Evolutionary conservation across 2,329 filamentous ascomycete species (phyloP).

Genomic region (Colletotrichum destructivum): DNA sequence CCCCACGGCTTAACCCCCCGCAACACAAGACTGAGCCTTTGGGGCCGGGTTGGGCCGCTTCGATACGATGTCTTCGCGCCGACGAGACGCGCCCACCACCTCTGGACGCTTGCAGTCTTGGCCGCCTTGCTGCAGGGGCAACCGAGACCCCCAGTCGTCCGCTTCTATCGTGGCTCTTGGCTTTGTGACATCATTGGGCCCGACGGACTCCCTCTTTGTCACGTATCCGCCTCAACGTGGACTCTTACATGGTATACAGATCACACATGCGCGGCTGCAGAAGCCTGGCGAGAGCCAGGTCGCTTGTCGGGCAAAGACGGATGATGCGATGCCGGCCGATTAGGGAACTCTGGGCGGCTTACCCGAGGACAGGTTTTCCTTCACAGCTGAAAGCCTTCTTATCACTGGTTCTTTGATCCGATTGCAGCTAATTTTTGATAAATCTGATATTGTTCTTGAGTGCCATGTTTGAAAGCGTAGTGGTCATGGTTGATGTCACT

Average conservation of each 20-base stretch:
- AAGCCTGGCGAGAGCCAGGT: too few species aligned
- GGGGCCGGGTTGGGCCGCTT: slow-evolving; percentile 31
- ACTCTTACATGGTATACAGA: neutral
- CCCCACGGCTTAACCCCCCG: slow-evolving; percentile 12
- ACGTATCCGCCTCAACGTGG: neutral
- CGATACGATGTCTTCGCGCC: slow-evolving; percentile 6
- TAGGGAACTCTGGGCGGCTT: too few species aligned
- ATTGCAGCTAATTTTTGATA: too few species aligned
- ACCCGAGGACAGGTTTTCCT: too few species aligned
- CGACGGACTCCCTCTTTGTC: too few species aligned
- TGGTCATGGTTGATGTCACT: too few species aligned
- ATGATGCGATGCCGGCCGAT: too few species aligned
- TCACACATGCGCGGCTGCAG: too few species aligned
- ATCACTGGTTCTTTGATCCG: too few species aligned
- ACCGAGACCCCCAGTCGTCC: neutral
- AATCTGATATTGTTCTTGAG: too few species aligned
- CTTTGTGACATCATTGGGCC: neutral
- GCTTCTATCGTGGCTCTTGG: neutral
- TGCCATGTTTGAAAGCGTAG: too few species aligned
- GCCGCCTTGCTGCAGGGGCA: slow-evolving; percentile 2
- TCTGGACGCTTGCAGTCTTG: neutral
- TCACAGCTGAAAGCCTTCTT: too few species aligned
- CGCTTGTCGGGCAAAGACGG: neutral
- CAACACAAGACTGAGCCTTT: slow-evolving; percentile 2
- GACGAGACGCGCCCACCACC: neutral